Evolutionary conservation across 805 yeast genomes (phyloP), one percentile per base, ranked within the genome.

Genomic region (Ogataea glucozyma): DNA sequence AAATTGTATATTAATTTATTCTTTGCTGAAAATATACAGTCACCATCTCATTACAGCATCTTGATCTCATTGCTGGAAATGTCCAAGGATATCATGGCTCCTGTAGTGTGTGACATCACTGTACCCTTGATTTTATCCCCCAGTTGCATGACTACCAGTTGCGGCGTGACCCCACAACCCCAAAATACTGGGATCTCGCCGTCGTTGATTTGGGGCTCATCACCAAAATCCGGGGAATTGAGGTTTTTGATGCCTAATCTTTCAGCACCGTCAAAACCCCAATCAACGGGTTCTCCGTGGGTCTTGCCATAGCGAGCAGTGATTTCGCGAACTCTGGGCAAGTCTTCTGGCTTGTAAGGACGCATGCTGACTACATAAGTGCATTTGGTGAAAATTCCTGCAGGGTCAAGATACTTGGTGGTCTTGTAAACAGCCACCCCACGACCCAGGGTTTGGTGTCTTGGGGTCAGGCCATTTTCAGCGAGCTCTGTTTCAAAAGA

Each of bases 141-240:
- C 8, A 53, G 51, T 18, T 52, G 44, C 40, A 54, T 49, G 12
- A 65, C 64, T 3, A 68, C 70, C 3, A 53, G 32, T 44, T 68
- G 72, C 4, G 73, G 71, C 8, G 73, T 69, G 17, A 70, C 72
- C 6, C 73, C 73, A 43, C 74, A 70, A 1, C 65, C 73, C 73
- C 73, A 70, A 42, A 70, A 70, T 2, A 69, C 71, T 2, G 75
- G 74, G 3, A 70, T 43, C 40, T 70, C 73, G 32, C 57, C 70
- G 0, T 53, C 61, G 8, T 47, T 49, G 13, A 68, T 54, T 3
- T 46, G 58, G 4, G 62, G 54, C 1, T 60, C 27, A 12, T 66
- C 69, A 6, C 73, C 73, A 48, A 56, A 69, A 9, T 69, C 73
- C 1, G 72, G 73, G 5, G 38, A 43, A 2, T 21, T 41, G 5